Evolutionary conservation across 805 yeast genomes (phyloP).

Genomic region (Wickerhamiella bombiphila): DNA sequence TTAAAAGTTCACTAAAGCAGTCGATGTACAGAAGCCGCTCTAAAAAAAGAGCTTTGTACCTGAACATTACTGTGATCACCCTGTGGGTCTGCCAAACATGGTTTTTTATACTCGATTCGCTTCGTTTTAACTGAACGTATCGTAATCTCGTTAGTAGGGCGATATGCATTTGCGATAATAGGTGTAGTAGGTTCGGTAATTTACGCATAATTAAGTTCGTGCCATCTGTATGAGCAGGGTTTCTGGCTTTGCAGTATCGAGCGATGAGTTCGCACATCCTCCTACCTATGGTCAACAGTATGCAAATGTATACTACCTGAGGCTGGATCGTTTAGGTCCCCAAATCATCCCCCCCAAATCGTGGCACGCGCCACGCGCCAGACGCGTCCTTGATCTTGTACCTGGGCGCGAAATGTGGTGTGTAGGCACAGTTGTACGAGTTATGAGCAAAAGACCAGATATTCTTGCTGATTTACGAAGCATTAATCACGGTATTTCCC

Average conservation of each 20-base stretch:
- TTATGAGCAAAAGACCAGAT: slow-evolving; percentile 73
- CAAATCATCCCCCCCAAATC: slow-evolving; percentile 33
- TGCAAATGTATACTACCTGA: slow-evolving; percentile 38
- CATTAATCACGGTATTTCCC: slow-evolving; percentile 16
- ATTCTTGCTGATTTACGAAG: slow-evolving; percentile 62
- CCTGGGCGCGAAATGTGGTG: slow-evolving; percentile 61
- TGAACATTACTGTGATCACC: no score
- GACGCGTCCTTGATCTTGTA: slow-evolving; percentile 46
- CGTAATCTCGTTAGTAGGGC: no score
- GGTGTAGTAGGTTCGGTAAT: no score
- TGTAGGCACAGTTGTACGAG: slow-evolving; percentile 74
- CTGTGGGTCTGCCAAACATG: no score
- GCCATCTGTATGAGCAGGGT: background rate
- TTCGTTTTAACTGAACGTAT: no score
- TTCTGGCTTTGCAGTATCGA: slow-evolving; percentile 8
- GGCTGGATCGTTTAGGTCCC: slow-evolving; percentile 36
- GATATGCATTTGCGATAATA: no score
- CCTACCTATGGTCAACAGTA: slow-evolving; percentile 31
- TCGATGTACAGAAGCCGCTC: no score
- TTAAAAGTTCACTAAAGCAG: no score
- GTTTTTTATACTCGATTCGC: no score
- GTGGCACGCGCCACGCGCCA: slow-evolving; percentile 30
- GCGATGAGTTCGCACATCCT: slow-evolving; percentile 4
- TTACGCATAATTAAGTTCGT: no score
- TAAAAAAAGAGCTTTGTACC: no score